phyloP scores from a whole-genome alignment of 805 yeast species.

The Candida maltosa region DNA sequence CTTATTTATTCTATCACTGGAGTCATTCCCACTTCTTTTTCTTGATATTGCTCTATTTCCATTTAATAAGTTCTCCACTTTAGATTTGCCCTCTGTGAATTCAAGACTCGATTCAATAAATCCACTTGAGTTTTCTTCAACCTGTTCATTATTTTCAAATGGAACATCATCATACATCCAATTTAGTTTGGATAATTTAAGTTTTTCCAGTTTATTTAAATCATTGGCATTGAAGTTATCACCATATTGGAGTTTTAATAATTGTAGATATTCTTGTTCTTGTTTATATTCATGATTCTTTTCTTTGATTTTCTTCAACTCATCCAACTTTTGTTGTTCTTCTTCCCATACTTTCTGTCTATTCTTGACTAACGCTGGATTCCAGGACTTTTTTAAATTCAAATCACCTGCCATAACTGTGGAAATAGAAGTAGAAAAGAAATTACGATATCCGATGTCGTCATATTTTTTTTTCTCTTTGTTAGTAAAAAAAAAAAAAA shows the following conservation, averaged over 20 bases:
- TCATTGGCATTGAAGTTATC: conserved; percentile 23
- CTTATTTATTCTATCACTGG: conserved; percentile 19
- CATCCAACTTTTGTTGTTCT: conserved; percentile 77
- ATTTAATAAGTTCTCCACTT: conserved; percentile 50
- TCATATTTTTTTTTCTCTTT: too few species aligned
- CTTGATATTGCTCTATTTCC: conserved; percentile 48
- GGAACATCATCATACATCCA: conserved; percentile 84
- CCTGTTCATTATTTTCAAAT: conserved; percentile 16
- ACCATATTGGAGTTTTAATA: conserved; percentile 46
- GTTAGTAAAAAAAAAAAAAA: too few species aligned
- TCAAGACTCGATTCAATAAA: conserved; percentile 31
- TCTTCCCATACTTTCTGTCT: conserved; percentile 79
- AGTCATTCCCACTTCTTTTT: conserved; percentile 8
- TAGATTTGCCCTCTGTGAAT: conserved; percentile 26
- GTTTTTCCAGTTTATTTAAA: conserved; percentile 30
- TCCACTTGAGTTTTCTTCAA: conserved; percentile 32
- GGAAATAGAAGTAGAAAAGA: too few species aligned
- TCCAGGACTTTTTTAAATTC: conserved; percentile 93
- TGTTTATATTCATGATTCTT: conserved; percentile 60
- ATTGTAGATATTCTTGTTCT: conserved; percentile 58
- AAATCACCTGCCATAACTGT: conserved; percentile 80
- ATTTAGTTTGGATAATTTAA: conserved; percentile 49
- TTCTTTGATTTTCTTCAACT: conserved; percentile 60
- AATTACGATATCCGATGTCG: too few species aligned
- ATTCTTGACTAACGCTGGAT: conserved; percentile 83